Conservation (phyloP, 176 grass and related monocot genomes). For the Avena sativa region DNA sequence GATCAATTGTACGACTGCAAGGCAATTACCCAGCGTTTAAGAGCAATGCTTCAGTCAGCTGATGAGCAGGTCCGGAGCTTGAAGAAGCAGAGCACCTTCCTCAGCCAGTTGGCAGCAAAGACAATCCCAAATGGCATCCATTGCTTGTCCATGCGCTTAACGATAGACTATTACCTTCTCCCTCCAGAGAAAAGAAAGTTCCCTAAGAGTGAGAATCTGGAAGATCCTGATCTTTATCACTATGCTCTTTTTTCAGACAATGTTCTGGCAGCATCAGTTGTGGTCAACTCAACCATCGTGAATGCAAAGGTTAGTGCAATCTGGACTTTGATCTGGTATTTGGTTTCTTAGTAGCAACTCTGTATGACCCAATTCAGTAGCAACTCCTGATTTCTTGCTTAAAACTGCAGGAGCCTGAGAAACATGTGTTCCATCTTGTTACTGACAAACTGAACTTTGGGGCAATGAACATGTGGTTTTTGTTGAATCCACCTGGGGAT, state of each 20-base stretch:
- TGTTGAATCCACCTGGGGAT: constrained; percentile 67
- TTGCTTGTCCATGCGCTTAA: constrained; percentile 73
- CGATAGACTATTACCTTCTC: constrained; percentile 67
- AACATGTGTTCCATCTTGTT: constrained; percentile 77
- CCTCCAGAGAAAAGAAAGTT: constrained; percentile 68
- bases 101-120: constrained; percentile 70
- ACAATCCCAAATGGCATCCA: constrained; percentile 76
- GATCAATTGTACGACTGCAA: constrained; percentile 60
- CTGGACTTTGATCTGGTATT: constrained; percentile 3
- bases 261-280: constrained; percentile 77
- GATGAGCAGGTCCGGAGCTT: constrained; percentile 74
- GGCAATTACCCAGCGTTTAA: constrained; percentile 48
- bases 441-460: constrained; percentile 76
- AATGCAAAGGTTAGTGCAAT: constrained; percentile 60
- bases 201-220: constrained; percentile 63
- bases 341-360: not conserved
- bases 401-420: constrained; percentile 66
- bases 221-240: constrained; percentile 69
- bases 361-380: not conserved
- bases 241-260: constrained; percentile 77
- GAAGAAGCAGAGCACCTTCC: constrained; percentile 78
- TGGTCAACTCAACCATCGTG: constrained; percentile 70
- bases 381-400: not conserved
- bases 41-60: constrained; percentile 66
- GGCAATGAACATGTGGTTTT: constrained; percentile 81